Evolutionary conservation across 371 early-diverging fungal genomes (phyloP).

Genomic region (Globomyces sp.): DNA sequence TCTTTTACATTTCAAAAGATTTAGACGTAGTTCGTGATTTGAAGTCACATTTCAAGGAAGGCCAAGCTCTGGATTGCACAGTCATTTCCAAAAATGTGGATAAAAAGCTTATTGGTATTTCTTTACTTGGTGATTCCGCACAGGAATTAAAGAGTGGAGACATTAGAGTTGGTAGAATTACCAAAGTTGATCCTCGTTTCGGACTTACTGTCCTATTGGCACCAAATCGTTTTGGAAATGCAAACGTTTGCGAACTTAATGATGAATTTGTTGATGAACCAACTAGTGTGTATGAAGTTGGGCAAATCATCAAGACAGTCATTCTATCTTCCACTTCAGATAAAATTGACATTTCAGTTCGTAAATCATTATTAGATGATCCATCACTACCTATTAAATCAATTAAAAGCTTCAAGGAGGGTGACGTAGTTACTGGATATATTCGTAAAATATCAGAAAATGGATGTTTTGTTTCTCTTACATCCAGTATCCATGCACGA

Average conservation of each 20-base stretch:
- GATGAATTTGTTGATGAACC: conserved; percentile 10
- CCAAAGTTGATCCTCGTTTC: conserved; percentile 39
- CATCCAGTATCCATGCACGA: conserved; percentile 63
- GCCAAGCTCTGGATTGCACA: conserved; percentile 58
- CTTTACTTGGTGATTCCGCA: conserved; percentile 24
- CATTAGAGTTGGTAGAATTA: conserved; percentile 52
- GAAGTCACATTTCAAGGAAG: conserved; percentile 49
- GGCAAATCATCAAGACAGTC: background rate
- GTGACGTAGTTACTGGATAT: conserved; percentile 66
- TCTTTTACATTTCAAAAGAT: conserved; percentile 50
- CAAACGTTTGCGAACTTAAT: conserved; percentile 43
- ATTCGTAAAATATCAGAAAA: conserved; percentile 66
- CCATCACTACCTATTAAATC: background rate
- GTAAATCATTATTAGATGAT: background rate
- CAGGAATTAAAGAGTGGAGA: conserved; percentile 46
- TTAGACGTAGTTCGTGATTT: conserved; percentile 46
- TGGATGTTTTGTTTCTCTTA: conserved; percentile 76
- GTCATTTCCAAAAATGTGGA: conserved; percentile 51
- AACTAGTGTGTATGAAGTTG: background rate
- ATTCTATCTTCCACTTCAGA: background rate
- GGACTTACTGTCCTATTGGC: conserved; percentile 56
- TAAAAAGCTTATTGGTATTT: conserved; percentile 37
- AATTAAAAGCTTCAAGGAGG: conserved; percentile 23
- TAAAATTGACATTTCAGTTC: background rate
- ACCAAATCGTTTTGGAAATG: conserved; percentile 55